Percentiles rank a stretch among this genome's conserved stretches.
Evolutionary conservation across 1,139 yeast genomes (phyloP).

Genomic region (Kodamaea ohmeri): DNA sequence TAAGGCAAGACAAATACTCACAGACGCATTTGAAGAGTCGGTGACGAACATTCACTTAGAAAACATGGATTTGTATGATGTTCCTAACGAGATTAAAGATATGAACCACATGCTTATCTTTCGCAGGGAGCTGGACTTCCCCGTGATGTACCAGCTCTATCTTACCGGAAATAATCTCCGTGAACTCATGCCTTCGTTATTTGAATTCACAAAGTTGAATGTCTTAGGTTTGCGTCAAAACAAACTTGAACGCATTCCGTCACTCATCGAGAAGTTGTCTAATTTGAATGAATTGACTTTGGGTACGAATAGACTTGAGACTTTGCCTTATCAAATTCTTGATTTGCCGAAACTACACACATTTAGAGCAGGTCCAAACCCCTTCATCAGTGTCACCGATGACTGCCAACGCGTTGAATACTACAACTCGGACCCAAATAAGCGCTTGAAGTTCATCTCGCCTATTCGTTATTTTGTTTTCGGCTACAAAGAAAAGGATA

Average conservation of each 20-base stretch:
- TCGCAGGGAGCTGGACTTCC: conserved; percentile 28
- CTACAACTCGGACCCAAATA: conserved; percentile 5
- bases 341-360: conserved; percentile 40
- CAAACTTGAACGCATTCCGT: conserved; percentile 48
- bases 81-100: conserved; percentile 59
- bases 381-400: conserved; percentile 29
- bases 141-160: conserved; percentile 43
- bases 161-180: conserved; percentile 51
- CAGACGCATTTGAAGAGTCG: conserved; percentile 41
- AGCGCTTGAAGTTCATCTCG: conserved; percentile 25
- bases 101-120: conserved; percentile 46
- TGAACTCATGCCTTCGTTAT: conserved; percentile 49
- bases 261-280: conserved; percentile 43
- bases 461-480: conserved; percentile 18
- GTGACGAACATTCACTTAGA: conserved; percentile 42
- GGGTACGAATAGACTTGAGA: conserved; percentile 49
- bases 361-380: conserved; percentile 51
- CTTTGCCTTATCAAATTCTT: conserved; percentile 55
- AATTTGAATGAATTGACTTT: conserved; percentile 50
- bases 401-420: conserved; percentile 25
- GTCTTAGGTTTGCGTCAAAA: conserved; percentile 56
- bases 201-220: conserved; percentile 48
- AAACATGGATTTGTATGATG: conserved; percentile 34
- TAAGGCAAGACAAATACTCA: conserved; percentile 34
- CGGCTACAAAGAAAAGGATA: conserved; percentile 10